A percentile compares a stretch with the other conserved stretches of the same genome.
Conservation (phyloP, 2,329 filamentous ascomycete genomes). For the Bipolaris zeicola region DNA sequence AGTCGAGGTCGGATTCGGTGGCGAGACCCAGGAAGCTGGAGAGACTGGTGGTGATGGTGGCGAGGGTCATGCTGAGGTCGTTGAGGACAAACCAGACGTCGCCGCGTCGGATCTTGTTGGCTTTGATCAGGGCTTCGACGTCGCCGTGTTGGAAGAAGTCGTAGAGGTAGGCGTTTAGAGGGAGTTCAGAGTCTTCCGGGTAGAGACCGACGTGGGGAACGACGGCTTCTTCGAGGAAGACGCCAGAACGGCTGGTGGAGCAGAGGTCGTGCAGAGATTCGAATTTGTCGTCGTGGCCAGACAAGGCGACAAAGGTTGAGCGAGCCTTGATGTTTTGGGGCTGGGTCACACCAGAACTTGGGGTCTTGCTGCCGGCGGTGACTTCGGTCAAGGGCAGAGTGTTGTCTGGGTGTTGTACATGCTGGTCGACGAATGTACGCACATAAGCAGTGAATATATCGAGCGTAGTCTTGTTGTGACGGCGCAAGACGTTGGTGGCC, state of each 20-base stretch:
- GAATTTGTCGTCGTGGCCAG: constrained; percentile 69
- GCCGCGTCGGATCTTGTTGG: constrained; percentile 68
- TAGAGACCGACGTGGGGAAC: constrained; percentile 71
- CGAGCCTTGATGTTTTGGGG: constrained; percentile 56
- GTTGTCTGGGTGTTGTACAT: constrained; percentile 61
- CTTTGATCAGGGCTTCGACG: constrained; percentile 62
- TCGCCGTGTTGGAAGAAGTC: constrained; percentile 80
- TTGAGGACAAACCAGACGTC: constrained; percentile 77
- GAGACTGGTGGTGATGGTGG: constrained; percentile 72
- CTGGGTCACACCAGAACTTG: constrained; percentile 16
- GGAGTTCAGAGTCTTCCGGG: constrained; percentile 59
- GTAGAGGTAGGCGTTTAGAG: constrained; percentile 71
- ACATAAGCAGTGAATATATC: constrained; percentile 72
- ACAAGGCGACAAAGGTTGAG: constrained; percentile 74
- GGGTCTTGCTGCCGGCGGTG: constrained; percentile 48
- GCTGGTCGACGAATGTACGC: constrained; percentile 69
- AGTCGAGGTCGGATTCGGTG: constrained; percentile 53
- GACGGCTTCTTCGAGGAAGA: constrained; percentile 76
- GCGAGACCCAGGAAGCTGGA: constrained; percentile 61
- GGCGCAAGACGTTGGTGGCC: constrained; percentile 61
- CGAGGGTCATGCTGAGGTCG: constrained; percentile 67
- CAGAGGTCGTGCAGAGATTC: constrained; percentile 70
- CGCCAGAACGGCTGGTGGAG: constrained; percentile 65
- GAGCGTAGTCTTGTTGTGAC: constrained; percentile 70
- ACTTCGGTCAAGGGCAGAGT: constrained; percentile 64